phyloP scores from a whole-genome alignment of 441 rosid species.

The Mallotus repandus region DNA sequence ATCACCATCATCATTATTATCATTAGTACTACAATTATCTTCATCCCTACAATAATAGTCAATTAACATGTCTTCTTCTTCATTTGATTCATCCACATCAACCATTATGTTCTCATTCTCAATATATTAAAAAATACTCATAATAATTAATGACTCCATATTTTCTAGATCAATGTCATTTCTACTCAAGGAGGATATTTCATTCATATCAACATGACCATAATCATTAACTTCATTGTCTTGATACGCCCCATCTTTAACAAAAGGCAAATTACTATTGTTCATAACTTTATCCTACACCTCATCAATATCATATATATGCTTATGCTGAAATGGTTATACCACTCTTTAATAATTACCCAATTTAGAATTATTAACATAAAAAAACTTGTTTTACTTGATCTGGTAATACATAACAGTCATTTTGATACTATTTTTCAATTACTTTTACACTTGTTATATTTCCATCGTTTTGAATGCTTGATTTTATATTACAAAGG shows the following conservation, averaged over 20 bases:
- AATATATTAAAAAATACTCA: neutral
- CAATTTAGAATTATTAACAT: neutral
- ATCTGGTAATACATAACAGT: neutral
- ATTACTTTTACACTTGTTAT: neutral
- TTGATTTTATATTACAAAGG: neutral
- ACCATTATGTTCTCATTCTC: neutral
- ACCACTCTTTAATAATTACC: neutral
- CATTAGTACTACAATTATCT: neutral
- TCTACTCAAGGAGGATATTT: neutral
- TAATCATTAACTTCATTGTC: neutral
- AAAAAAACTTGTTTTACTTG: neutral
- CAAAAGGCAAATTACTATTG: neutral
- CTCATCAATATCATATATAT: neutral
- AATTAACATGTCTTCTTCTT: neutral
- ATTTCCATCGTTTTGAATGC: neutral
- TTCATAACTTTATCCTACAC: neutral
- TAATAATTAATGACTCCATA: neutral
- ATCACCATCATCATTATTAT: too few species aligned
- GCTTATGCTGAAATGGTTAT: neutral
- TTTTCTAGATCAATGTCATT: neutral
- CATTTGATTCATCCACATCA: neutral
- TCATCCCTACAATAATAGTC: neutral
- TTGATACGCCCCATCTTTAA: neutral
- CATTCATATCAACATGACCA: neutral
- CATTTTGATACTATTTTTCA: neutral